phyloP scores from a whole-genome alignment of 2,329 filamentous ascomycete genomes.

The Diaporthe sp. region DNA sequence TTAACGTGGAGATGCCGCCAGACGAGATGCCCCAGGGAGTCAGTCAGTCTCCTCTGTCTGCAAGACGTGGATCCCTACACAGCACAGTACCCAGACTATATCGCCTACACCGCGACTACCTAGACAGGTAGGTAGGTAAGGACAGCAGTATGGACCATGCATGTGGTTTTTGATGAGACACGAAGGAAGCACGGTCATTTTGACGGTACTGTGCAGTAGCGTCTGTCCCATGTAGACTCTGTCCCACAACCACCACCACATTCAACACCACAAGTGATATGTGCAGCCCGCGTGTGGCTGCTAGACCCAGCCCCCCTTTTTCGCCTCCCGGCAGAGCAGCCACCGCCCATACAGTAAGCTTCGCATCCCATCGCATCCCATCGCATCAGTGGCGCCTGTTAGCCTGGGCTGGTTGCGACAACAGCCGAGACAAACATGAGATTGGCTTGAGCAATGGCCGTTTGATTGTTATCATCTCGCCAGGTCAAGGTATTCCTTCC shows the following conservation, averaged over 20 bases:
- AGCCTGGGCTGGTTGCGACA: constrained; percentile 5
- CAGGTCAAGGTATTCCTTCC: constrained; percentile 1
- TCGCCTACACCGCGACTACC: no score
- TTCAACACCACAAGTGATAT: not conserved
- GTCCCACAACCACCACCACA: not conserved
- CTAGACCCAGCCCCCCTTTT: not conserved
- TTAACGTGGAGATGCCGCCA: constrained; percentile 5
- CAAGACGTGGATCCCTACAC: not conserved
- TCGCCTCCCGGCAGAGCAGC: not conserved
- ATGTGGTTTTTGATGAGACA: constrained; percentile 6
- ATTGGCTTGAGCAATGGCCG: constrained; percentile 31
- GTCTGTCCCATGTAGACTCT: constrained; percentile 17
- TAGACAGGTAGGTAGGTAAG: not conserved
- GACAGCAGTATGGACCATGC: not conserved
- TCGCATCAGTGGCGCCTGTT: constrained; percentile 26
- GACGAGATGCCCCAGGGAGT: not conserved
- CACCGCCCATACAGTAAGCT: not conserved
- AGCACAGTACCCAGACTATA: no score
- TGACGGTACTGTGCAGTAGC: constrained; percentile 25
- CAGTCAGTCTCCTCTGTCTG: not conserved
- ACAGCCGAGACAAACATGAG: constrained; percentile 27
- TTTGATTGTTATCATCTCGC: constrained; percentile 22
- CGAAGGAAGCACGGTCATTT: constrained; percentile 21
- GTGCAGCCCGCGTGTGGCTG: not conserved
- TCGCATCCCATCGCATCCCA: not conserved